Percentiles rank a stretch among this genome's conserved stretches.
These are phyloP conservation scores for Cordyceps militaris DNA, from an alignment of 2,329 filamentous ascomycete species.

Conservation along the genomic window DNA sequence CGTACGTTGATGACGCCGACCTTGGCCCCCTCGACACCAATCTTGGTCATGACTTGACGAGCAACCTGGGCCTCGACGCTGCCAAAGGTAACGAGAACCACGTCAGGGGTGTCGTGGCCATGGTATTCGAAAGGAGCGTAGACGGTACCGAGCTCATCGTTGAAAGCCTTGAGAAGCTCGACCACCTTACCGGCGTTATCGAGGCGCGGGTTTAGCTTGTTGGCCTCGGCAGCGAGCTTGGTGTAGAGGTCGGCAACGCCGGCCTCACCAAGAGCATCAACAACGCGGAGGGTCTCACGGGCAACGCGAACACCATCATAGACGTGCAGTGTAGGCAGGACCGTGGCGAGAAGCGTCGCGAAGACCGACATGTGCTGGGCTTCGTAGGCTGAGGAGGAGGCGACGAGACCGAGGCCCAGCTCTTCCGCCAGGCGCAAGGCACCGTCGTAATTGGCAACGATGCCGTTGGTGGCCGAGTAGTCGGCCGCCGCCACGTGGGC, in stretches of 20 bases:
- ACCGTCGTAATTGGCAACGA: slow-evolving; percentile 82
- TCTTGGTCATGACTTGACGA: slow-evolving; percentile 67
- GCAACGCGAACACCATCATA: slow-evolving; percentile 82
- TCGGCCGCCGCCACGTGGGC: slow-evolving; percentile 89
- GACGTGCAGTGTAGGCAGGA: slow-evolving; percentile 78
- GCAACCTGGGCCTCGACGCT: slow-evolving; percentile 84
- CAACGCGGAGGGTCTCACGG: slow-evolving; percentile 72
- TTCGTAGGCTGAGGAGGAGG: slow-evolving; percentile 82
- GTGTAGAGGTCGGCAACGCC: slow-evolving; percentile 64
- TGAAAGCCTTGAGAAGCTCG: slow-evolving; percentile 67
- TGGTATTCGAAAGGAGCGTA: slow-evolving; percentile 93
- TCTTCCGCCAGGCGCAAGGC: slow-evolving; percentile 80
- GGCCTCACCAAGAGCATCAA: slow-evolving; percentile 70
- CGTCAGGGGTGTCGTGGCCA: slow-evolving; percentile 71
- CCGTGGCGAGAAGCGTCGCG: slow-evolving; percentile 68
- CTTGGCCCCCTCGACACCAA: slow-evolving; percentile 66
- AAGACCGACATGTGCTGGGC: slow-evolving; percentile 93
- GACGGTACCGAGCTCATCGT: slow-evolving; percentile 85
- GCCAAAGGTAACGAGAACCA: slow-evolving; percentile 86
- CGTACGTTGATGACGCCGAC: slow-evolving; percentile 87
- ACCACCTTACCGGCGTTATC: slow-evolving; percentile 66
- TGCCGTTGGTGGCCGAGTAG: slow-evolving; percentile 60
- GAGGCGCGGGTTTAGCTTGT: slow-evolving; percentile 60
- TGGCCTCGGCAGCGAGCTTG: slow-evolving; percentile 54
- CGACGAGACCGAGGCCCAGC: slow-evolving; percentile 77